A percentile compares a stretch with the other conserved stretches of the same genome.
Evolutionary conservation across 1,139 yeast species (phyloP).

Genomic region (Taphrina wiesneri): DNA sequence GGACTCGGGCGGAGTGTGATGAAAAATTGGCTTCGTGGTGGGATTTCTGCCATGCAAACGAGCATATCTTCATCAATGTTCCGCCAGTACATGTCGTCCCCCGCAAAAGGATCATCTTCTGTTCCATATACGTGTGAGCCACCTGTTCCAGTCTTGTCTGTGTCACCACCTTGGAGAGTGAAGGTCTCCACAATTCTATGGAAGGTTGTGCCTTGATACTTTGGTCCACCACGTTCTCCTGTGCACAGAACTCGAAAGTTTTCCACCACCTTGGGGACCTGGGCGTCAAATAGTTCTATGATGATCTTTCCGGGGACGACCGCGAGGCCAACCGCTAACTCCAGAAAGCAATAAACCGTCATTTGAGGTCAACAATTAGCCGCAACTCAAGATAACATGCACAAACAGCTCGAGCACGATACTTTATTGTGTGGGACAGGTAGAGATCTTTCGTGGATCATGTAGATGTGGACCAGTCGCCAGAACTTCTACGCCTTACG

Average conservation of each 20-base stretch:
- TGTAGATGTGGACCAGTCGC: no score
- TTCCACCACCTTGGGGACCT: constrained; percentile 82
- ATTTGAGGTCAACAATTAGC: neutral
- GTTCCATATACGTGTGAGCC: constrained; percentile 47
- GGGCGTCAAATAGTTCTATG: constrained; percentile 53
- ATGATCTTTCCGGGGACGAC: constrained; percentile 63
- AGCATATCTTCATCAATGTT: constrained; percentile 42
- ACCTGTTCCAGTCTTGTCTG: constrained; percentile 53
- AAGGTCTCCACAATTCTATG: constrained; percentile 68
- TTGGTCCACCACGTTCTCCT: constrained; percentile 43
- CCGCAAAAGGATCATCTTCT: constrained; percentile 50
- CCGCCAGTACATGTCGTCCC: constrained; percentile 58
- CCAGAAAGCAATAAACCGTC: constrained; percentile 24
- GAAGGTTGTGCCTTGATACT: constrained; percentile 55
- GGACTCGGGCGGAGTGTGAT: constrained; percentile 46
- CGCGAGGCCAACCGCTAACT: constrained; percentile 20
- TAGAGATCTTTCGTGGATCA: no score
- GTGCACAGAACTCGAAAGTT: constrained; percentile 47
- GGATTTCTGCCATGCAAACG: constrained; percentile 61
- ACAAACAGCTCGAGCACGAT: no score
- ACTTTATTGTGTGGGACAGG: no score
- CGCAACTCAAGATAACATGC: neutral
- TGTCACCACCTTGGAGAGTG: constrained; percentile 78
- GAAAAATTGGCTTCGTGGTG: constrained; percentile 74
- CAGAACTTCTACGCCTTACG: no score